These are phyloP conservation scores for Trypethelium eluteriae DNA, from an alignment of 495 filamentous ascomycete species.

Conservation along the genomic window DNA sequence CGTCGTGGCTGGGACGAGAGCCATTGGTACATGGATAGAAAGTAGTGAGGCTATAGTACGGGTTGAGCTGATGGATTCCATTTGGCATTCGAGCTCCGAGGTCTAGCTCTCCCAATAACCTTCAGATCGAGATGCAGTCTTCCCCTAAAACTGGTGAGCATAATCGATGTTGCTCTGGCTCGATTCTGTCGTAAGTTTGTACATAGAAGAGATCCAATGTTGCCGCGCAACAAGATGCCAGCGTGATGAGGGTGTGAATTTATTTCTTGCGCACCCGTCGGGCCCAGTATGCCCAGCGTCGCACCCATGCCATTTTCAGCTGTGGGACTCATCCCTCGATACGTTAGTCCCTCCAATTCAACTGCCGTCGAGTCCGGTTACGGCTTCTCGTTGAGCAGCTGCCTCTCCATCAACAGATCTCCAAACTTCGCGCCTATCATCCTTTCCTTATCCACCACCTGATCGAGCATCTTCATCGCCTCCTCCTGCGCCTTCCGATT, in stretches of 20 bases:
- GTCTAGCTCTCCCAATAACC: not conserved
- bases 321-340: no score
- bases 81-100: not conserved
- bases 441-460: slow-evolving; percentile 29
- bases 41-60: slow-evolving; percentile 58
- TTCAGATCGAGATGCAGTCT: not conserved
- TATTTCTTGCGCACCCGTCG: no score
- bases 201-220: no score
- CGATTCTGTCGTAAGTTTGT: no score
- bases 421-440: slow-evolving; percentile 21
- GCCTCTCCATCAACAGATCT: slow-evolving; percentile 6
- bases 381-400: not conserved
- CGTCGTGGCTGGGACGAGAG: slow-evolving; percentile 69
- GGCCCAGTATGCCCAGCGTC: no score
- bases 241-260: no score
- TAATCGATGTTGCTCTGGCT: no score
- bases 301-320: no score
- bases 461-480: slow-evolving; percentile 29
- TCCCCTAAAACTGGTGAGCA: not conserved
- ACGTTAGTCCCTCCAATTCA: no score
- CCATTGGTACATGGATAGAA: slow-evolving; percentile 77
- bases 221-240: no score
- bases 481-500: slow-evolving; percentile 39
- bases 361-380: not conserved
- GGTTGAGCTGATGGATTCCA: slow-evolving; percentile 45